Evolutionary conservation across 108 stramenopile species (phyloP).

Genomic region (Stephanodiscus minutulus): DNA sequence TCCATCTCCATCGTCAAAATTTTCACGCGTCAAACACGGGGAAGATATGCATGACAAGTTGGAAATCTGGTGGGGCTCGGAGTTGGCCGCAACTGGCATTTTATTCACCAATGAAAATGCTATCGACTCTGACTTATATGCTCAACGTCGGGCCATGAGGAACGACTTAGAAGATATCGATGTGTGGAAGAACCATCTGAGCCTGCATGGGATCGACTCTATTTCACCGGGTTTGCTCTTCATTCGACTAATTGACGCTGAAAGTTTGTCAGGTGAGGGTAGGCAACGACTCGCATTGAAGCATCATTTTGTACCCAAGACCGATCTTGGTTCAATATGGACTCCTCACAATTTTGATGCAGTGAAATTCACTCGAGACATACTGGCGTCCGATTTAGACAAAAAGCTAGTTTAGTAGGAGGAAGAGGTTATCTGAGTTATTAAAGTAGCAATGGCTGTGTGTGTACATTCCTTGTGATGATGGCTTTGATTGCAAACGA

Average conservation of each 20-base stretch:
- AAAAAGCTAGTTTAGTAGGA: too few relatives aligned
- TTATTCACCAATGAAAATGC: slow-evolving; percentile 73
- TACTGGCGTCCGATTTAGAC: not conserved
- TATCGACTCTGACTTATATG: slow-evolving; percentile 50
- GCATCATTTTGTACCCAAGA: slow-evolving; percentile 57
- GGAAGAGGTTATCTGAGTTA: too few relatives aligned
- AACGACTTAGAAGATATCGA: slow-evolving; percentile 43
- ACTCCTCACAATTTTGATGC: slow-evolving; percentile 74
- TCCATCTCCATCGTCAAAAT: slow-evolving; percentile 7
- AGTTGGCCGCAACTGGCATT: slow-evolving; percentile 33
- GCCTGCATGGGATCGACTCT: slow-evolving; percentile 29
- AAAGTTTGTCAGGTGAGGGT: not conserved
- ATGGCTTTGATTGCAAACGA: too few relatives aligned
- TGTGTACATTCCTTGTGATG: too few relatives aligned
- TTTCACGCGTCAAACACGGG: not conserved
- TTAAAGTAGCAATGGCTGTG: too few relatives aligned
- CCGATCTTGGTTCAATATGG: slow-evolving; percentile 70
- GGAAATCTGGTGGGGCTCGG: slow-evolving; percentile 25
- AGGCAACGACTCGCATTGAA: slow-evolving; percentile 4
- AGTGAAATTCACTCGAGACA: slow-evolving; percentile 43
- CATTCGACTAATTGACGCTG: slow-evolving; percentile 14
- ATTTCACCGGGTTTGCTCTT: slow-evolving; percentile 78
- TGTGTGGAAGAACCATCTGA: slow-evolving; percentile 60
- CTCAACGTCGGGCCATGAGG: slow-evolving; percentile 57
- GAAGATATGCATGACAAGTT: not conserved